Percentiles rank a stretch among this genome's conserved stretches.
These are phyloP conservation scores for Colletotrichum abscissum DNA, from an alignment of 2,329 filamentous ascomycete species.

Conservation along the genomic window DNA sequence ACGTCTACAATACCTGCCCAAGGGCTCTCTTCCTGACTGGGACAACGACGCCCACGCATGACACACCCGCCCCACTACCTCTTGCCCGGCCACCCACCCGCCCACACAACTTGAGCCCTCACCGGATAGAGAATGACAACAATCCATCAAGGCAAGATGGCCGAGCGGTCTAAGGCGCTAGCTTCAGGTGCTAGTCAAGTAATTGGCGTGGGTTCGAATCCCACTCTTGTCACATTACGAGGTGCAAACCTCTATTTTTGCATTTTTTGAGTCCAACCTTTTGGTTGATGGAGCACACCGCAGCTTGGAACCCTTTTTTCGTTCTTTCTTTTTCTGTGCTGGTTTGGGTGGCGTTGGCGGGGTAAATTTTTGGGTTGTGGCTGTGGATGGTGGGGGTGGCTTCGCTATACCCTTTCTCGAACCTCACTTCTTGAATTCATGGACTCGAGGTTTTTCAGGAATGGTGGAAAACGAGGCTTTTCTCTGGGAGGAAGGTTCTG, in stretches of 20 bases:
- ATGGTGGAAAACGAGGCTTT: neutral
- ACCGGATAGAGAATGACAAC: too few species aligned
- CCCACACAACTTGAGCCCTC: neutral
- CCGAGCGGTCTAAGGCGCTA: conserved; percentile 23
- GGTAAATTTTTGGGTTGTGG: neutral
- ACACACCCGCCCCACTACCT: neutral
- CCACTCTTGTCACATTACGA: neutral
- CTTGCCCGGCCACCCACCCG: neutral
- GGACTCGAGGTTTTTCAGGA: neutral
- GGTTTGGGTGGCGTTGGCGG: neutral
- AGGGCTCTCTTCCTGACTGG: neutral
- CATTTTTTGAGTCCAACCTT: too few species aligned
- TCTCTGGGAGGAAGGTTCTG: too few species aligned
- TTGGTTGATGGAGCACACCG: neutral
- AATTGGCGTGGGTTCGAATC: conserved; percentile 21
- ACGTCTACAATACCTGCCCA: neutral
- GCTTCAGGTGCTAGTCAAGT: conserved; percentile 24
- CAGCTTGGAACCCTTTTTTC: too few species aligned
- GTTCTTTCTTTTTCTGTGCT: neutral
- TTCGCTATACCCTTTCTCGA: neutral
- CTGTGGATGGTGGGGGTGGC: neutral
- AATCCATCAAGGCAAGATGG: neutral
- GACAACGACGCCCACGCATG: neutral
- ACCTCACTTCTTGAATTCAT: too few species aligned
- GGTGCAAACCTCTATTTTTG: rapidly evolving